Evolutionary conservation across 345 rosid genomes (phyloP).

Genomic region (Camelina hispida): DNA sequence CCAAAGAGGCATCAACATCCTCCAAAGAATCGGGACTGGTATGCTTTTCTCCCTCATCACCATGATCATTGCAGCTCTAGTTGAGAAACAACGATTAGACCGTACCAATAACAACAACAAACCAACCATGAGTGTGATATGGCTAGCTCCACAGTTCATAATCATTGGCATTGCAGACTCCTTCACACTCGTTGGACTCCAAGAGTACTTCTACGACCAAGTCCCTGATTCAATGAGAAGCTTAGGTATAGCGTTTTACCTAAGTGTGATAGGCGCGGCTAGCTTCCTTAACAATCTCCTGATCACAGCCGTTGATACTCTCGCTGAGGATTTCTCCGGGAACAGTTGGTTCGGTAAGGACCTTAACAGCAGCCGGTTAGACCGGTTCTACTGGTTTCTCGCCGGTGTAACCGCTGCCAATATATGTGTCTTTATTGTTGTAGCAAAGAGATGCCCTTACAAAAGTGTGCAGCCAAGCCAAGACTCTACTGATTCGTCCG

Average conservation of each 20-base stretch:
- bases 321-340: slow-evolving; percentile 50
- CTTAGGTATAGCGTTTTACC: slow-evolving; percentile 87
- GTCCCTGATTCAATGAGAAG: slow-evolving; percentile 97
- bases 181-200: slow-evolving; percentile 82
- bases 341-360: slow-evolving; percentile 82
- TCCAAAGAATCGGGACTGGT: slow-evolving; percentile 90
- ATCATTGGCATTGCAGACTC: slow-evolving; percentile 78
- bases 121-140: slow-evolving; percentile 67
- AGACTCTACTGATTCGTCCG: slow-evolving; percentile 58
- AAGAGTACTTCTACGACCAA: slow-evolving; percentile 94
- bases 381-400: slow-evolving; percentile 77
- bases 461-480: slow-evolving; percentile 65
- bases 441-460: slow-evolving; percentile 72
- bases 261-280: slow-evolving; percentile 78
- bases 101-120: slow-evolving; percentile 41
- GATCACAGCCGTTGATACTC: slow-evolving; percentile 59
- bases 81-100: slow-evolving; percentile 62
- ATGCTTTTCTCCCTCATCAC: slow-evolving; percentile 71
- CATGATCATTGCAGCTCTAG: slow-evolving; percentile 76
- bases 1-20: slow-evolving; percentile 80
- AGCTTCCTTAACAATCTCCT: slow-evolving; percentile 77
- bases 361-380: slow-evolving; percentile 74
- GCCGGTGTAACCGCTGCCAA: slow-evolving; percentile 56
- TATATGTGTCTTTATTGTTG: slow-evolving; percentile 51
- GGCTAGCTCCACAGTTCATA: slow-evolving; percentile 87